Percentiles rank a stretch among this genome's conserved stretches.
These are phyloP conservation scores for Mucor piriformis DNA, from an alignment of 371 early-diverging fungal genomes.

Conservation along the genomic window DNA sequence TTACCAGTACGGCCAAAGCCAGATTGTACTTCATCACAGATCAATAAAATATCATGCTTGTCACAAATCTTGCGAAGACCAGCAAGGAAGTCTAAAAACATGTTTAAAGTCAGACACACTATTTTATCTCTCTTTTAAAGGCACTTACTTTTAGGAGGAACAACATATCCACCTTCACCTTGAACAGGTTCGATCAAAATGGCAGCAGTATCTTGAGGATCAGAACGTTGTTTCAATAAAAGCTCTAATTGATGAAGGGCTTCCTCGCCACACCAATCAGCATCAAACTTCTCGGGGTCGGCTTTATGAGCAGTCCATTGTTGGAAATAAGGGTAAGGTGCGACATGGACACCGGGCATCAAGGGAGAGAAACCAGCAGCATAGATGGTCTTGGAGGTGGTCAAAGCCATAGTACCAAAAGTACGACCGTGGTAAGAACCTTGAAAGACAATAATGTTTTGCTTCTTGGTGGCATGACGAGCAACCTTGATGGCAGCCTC, in stretches of 20 bases:
- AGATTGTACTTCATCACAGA: constrained; percentile 47
- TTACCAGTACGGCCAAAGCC: constrained; percentile 46
- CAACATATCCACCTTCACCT: constrained; percentile 86
- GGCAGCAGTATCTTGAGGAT: constrained; percentile 67
- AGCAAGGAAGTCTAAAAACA: constrained; percentile 57
- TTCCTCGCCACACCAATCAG: constrained; percentile 53
- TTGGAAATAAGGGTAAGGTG: constrained; percentile 56
- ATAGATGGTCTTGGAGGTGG: constrained; percentile 61
- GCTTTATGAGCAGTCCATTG: constrained; percentile 52
- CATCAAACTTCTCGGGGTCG: constrained; percentile 38
- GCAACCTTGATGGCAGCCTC: constrained; percentile 62
- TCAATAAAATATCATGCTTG: constrained; percentile 47
- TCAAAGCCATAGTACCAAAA: constrained; percentile 60
- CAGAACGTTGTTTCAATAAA: constrained; percentile 52
- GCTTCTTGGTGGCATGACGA: constrained; percentile 60
- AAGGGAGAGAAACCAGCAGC: constrained; percentile 55
- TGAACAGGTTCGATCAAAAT: constrained; percentile 81
- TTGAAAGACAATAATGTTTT: constrained; percentile 58
- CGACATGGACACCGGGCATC: constrained; percentile 61
- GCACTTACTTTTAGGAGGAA: constrained; percentile 40
- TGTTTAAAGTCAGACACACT: too few species aligned
- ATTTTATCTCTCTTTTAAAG: neutral
- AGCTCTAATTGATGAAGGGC: constrained; percentile 52
- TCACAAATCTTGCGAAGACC: constrained; percentile 65
- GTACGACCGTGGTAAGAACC: constrained; percentile 65